These are phyloP conservation scores for Plantago rigida DNA, from an alignment of 305 asterid genomes.

Conservation along the genomic window DNA sequence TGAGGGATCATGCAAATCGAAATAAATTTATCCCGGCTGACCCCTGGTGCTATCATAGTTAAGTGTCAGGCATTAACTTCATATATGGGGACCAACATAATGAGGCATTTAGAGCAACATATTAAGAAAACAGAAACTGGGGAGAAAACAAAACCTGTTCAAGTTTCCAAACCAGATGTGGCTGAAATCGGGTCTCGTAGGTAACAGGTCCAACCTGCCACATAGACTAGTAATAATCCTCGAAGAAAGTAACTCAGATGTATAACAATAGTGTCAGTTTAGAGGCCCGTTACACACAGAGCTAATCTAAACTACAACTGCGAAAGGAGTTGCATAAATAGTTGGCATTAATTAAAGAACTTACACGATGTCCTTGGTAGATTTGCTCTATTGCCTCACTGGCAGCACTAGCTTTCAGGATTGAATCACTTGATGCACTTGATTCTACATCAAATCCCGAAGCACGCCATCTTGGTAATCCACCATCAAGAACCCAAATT, in stretches of 20 bases:
- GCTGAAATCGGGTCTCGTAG: conserved; percentile 62
- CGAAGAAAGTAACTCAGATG: too few relatives aligned
- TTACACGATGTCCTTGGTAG: conserved; percentile 64
- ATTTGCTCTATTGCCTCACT: conserved; percentile 89
- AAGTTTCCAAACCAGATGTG: conserved; percentile 75
- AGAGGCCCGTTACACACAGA: too few relatives aligned
- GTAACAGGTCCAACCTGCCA: conserved; percentile 70
- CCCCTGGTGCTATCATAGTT: neutral
- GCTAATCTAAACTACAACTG: conserved; percentile 4
- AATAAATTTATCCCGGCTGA: neutral
- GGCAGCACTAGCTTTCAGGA: conserved; percentile 93
- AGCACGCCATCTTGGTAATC: conserved; percentile 88
- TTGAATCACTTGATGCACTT: conserved; percentile 83
- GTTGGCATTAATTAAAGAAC: conserved; percentile 24
- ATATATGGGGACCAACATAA: too few relatives aligned
- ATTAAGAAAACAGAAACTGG: conserved; percentile 7
- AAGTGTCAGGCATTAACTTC: too few relatives aligned
- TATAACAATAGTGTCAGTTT: too few relatives aligned
- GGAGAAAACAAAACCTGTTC: conserved; percentile 39
- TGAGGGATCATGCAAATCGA: neutral
- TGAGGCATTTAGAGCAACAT: neutral
- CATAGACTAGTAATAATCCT: conserved; percentile 15
- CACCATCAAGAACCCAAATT: conserved; percentile 94
- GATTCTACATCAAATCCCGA: conserved; percentile 91
- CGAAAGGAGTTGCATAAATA: conserved; percentile 6